phyloP scores from a whole-genome alignment of 2,329 filamentous ascomycete species.

The Fusarium hostae region DNA sequence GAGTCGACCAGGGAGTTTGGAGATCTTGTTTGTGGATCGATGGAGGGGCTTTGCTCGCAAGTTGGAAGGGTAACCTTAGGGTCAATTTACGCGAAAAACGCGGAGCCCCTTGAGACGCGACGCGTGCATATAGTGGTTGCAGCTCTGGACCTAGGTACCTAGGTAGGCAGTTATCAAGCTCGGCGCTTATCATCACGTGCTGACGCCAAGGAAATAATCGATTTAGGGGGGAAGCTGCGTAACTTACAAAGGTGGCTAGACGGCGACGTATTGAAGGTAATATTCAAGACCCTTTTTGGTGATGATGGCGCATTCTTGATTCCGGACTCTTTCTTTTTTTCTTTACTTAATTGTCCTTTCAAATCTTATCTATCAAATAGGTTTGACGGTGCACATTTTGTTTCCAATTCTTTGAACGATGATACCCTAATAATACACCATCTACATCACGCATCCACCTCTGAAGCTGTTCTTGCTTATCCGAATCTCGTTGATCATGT shows the following conservation, averaged over 20 bases:
- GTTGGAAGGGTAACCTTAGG: conserved; percentile 40
- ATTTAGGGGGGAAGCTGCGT: conserved; percentile 37
- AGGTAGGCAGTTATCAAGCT: neutral
- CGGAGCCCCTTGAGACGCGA: conserved; percentile 39
- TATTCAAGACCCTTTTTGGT: conserved; percentile 32
- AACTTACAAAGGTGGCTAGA: conserved; percentile 39
- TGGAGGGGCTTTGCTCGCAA: conserved; percentile 40
- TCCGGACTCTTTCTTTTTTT: conserved; percentile 19
- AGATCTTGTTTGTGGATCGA: conserved; percentile 38
- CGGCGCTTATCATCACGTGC: conserved; percentile 33
- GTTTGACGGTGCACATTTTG: conserved; percentile 23
- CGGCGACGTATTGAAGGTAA: conserved; percentile 27
- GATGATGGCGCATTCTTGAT: conserved; percentile 40
- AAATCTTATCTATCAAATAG: conserved; percentile 14
- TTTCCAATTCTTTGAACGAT: conserved; percentile 53
- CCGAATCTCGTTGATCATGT: conserved; percentile 60
- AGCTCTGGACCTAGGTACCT: conserved; percentile 3
- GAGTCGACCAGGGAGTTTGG: conserved; percentile 28
- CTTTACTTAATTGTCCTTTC: conserved; percentile 34
- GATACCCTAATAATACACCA: conserved; percentile 59
- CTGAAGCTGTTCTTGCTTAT: conserved; percentile 43
- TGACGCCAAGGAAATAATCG: conserved; percentile 18
- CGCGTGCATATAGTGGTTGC: conserved; percentile 47
- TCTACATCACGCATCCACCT: conserved; percentile 50
- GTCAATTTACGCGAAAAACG: conserved; percentile 37